Evolutionary conservation across 1,139 yeast species (phyloP).

Genomic region (Suhomyces choctaworum): DNA sequence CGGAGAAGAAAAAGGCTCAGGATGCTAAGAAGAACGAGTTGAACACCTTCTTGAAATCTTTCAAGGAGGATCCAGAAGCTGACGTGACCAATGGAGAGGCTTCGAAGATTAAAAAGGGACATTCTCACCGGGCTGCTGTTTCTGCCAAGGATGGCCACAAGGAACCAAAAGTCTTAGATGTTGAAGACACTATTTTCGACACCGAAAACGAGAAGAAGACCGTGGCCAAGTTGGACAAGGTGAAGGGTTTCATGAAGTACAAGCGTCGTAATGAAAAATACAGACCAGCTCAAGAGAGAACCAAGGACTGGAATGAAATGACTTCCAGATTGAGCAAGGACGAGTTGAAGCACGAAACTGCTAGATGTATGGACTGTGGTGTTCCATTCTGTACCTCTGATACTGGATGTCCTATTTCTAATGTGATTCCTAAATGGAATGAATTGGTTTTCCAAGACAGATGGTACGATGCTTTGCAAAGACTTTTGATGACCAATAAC

Average conservation of each 20-base stretch:
- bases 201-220: conserved; percentile 63
- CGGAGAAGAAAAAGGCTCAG: conserved; percentile 66
- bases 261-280: conserved; percentile 85
- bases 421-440: conserved; percentile 97
- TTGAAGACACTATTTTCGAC: conserved; percentile 86
- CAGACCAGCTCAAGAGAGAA: conserved; percentile 73
- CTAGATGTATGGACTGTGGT: conserved; percentile 99
- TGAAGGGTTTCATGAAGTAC: conserved; percentile 91
- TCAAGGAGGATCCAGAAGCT: conserved; percentile 77
- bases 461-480: conserved; percentile 92
- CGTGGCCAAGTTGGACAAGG: conserved; percentile 69
- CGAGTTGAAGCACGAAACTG: conserved; percentile 87
- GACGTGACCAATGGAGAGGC: conserved; percentile 90
- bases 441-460: conserved; percentile 93
- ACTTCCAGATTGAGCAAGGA: conserved; percentile 78
- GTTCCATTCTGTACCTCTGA: conserved; percentile 98
- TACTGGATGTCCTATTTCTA: conserved; percentile 97
- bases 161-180: conserved; percentile 86
- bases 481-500: conserved; percentile 92
- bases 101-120: conserved; percentile 50
- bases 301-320: conserved; percentile 91
- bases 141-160: conserved; percentile 38
- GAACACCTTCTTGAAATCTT: conserved; percentile 58
- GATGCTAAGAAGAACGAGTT: conserved; percentile 68
- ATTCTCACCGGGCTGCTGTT: conserved; percentile 33